Conservation (phyloP, 305 asterid species). For the Rubia peregrina region DNA sequence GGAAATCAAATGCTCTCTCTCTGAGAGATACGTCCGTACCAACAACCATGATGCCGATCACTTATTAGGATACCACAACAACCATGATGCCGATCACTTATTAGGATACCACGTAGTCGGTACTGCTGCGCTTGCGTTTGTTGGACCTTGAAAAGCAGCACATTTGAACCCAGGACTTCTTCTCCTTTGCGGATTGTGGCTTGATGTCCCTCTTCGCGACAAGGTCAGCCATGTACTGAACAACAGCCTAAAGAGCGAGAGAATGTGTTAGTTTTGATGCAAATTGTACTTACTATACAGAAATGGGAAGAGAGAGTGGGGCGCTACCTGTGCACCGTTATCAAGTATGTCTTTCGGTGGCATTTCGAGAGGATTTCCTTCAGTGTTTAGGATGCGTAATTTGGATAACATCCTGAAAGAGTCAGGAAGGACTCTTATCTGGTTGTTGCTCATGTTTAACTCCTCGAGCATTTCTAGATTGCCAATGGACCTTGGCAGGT, state of each 20-base stretch:
- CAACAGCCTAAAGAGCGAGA: slow-evolving; percentile 54
- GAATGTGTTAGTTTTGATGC: slow-evolving; percentile 12
- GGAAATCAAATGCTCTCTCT: background rate
- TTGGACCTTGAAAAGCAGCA: slow-evolving; percentile 73
- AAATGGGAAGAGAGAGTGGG: background rate
- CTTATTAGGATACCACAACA: too few species aligned
- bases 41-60: too few species aligned
- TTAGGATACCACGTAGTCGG: slow-evolving; percentile 39
- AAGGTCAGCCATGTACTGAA: slow-evolving; percentile 69
- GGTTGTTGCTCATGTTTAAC: slow-evolving; percentile 84
- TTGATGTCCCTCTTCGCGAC: slow-evolving; percentile 56
- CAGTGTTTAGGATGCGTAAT: slow-evolving; percentile 55
- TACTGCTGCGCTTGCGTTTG: slow-evolving; percentile 64
- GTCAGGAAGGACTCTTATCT: slow-evolving; percentile 77
- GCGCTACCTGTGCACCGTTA: slow-evolving; percentile 74
- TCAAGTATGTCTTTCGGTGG: slow-evolving; percentile 59
- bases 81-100: slow-evolving; percentile 9
- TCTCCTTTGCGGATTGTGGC: slow-evolving; percentile 55
- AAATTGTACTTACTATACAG: background rate
- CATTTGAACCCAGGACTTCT: slow-evolving; percentile 70
- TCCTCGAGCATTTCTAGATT: slow-evolving; percentile 89
- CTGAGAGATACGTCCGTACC: slow-evolving; percentile 24
- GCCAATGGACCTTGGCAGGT: slow-evolving; percentile 89
- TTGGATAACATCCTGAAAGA: slow-evolving; percentile 71
- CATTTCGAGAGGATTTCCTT: slow-evolving; percentile 75